Evolutionary conservation across 2,329 filamentous ascomycete species (phyloP).

Genomic region (Cadophora sp.): DNA sequence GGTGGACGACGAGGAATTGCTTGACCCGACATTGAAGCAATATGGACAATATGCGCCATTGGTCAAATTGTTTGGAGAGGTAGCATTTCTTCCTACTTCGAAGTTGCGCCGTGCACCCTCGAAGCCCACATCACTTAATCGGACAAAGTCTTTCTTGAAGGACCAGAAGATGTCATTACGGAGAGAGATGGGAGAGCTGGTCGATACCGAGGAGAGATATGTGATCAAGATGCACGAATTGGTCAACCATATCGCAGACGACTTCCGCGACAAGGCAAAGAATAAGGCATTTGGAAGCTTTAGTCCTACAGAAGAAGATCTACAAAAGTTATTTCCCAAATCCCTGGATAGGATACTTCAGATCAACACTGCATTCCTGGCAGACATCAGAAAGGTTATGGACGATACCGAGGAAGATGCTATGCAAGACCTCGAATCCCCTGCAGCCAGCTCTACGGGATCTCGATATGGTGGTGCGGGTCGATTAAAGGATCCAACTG

Average conservation of each 20-base stretch:
- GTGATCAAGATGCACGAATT: constrained; percentile 86
- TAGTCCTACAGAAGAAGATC: constrained; percentile 74
- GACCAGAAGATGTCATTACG: constrained; percentile 85
- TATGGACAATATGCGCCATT: constrained; percentile 82
- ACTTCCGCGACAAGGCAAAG: constrained; percentile 76
- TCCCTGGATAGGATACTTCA: constrained; percentile 82
- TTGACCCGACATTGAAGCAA: constrained; percentile 68
- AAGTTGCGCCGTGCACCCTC: constrained; percentile 86
- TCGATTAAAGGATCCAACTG: constrained; percentile 73
- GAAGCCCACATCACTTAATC: constrained; percentile 80
- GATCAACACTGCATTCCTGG: constrained; percentile 81
- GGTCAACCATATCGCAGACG: constrained; percentile 79
- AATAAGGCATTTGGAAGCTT: constrained; percentile 63
- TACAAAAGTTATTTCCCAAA: constrained; percentile 80
- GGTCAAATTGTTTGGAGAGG: constrained; percentile 80
- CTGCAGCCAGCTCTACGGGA: constrained; percentile 54
- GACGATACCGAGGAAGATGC: constrained; percentile 86
- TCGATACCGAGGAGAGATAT: constrained; percentile 94
- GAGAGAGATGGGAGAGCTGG: constrained; percentile 86
- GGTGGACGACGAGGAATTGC: constrained; percentile 65
- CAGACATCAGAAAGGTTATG: constrained; percentile 76
- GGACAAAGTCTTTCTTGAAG: constrained; percentile 77
- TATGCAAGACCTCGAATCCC: constrained; percentile 73
- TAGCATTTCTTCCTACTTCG: constrained; percentile 86
- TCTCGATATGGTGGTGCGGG: constrained; percentile 53